Evolutionary conservation across 305 asterid genomes (phyloP).

Genomic region (Striga hermonthica): DNA sequence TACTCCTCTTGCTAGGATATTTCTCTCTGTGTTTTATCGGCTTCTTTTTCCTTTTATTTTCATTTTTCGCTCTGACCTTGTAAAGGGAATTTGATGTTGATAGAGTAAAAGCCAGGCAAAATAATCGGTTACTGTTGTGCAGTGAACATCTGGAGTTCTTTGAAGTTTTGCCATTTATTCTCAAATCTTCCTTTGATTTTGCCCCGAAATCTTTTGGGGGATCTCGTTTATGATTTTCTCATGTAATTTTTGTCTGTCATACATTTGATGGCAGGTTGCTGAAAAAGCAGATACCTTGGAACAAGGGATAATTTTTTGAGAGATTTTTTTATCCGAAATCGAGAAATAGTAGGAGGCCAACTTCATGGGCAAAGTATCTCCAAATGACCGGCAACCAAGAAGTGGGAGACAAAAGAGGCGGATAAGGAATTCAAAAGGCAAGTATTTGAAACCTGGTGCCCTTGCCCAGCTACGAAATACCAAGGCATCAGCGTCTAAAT

Average conservation of each 20-base stretch:
- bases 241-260: conserved; percentile 6
- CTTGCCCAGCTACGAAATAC: conserved; percentile 79
- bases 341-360: conserved; percentile 3
- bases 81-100: background rate
- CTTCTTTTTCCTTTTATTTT: background rate
- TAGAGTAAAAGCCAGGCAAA: background rate
- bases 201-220: background rate
- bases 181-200: conserved; percentile 5
- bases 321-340: background rate
- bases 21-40: background rate
- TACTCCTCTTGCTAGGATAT: background rate
- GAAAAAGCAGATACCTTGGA: conserved; percentile 21
- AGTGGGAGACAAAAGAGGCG: conserved; percentile 51
- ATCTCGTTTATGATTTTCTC: conserved; percentile 9
- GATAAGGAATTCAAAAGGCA: conserved; percentile 43
- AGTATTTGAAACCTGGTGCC: conserved; percentile 82
- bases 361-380: conserved; percentile 68
- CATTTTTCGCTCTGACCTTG: background rate
- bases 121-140: conserved; percentile 9
- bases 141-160: conserved; percentile 4
- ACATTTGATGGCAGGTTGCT: conserved; percentile 11
- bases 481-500: conserved; percentile 64
- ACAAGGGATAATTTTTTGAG: conserved; percentile 1
- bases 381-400: conserved; percentile 48
- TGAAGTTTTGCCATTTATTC: background rate